phyloP scores from a whole-genome alignment of 805 yeast species.

The Schizosaccharomyces pombe region DNA sequence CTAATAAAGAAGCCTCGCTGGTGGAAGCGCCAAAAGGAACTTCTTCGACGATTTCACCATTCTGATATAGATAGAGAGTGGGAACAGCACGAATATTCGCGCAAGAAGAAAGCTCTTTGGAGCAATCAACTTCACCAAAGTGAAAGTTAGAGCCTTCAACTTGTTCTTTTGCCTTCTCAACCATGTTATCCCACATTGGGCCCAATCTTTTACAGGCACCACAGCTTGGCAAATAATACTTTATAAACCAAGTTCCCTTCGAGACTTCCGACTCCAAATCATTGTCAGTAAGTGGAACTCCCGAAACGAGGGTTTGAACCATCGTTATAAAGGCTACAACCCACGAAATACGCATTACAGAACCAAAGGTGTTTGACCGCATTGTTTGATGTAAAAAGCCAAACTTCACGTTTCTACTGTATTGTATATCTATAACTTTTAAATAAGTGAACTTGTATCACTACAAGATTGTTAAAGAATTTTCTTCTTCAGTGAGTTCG shows the following conservation, averaged over 20 bases:
- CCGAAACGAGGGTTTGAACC: background rate
- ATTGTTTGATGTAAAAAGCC: too few relatives aligned
- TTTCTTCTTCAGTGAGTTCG: too few relatives aligned
- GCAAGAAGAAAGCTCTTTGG: conserved; percentile 70
- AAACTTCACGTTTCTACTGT: background rate
- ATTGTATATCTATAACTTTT: background rate
- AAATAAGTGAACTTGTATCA: too few relatives aligned
- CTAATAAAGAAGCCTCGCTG: background rate
- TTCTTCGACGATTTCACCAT: conserved; percentile 14
- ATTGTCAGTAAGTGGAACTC: background rate
- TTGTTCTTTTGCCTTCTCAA: conserved; percentile 25
- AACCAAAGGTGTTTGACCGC: too few relatives aligned
- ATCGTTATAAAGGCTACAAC: background rate
- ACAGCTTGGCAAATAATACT: conserved; percentile 80
- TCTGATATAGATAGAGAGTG: conserved; percentile 33
- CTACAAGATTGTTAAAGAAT: too few relatives aligned
- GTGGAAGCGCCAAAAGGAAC: conserved; percentile 6
- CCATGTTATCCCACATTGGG: conserved; percentile 62
- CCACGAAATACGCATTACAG: background rate
- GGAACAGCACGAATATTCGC: conserved; percentile 52
- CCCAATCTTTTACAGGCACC: conserved; percentile 55
- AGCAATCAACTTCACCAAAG: conserved; percentile 55
- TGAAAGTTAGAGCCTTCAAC: conserved; percentile 25
- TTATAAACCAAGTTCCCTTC: conserved; percentile 46
- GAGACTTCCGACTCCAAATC: background rate